Conservation (phyloP, 495 filamentous ascomycete genomes). For the Trypethelium eluteriae region DNA sequence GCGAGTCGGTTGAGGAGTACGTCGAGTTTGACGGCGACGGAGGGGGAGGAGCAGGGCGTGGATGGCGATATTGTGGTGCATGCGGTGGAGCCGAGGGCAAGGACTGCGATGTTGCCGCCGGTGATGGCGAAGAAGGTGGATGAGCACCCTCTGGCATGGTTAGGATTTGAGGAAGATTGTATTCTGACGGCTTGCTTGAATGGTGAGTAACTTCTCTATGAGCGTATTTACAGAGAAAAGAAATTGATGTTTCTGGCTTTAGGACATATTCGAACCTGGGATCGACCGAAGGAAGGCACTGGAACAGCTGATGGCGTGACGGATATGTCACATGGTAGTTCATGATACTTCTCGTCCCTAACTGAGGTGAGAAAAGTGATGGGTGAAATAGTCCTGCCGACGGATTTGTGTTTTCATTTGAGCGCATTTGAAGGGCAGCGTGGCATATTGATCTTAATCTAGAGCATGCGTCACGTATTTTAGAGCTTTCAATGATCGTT, state of each 20-base stretch:
- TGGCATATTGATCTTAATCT: conserved; percentile 6
- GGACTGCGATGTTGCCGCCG: conserved; percentile 82
- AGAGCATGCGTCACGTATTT: neutral
- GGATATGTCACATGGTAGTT: neutral
- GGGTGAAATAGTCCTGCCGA: neutral
- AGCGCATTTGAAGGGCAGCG: neutral
- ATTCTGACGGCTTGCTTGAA: conserved; percentile 86
- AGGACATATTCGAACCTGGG: conserved; percentile 88
- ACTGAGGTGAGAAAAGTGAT: neutral
- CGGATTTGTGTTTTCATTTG: neutral
- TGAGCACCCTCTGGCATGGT: conserved; percentile 76
- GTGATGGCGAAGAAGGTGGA: conserved; percentile 87
- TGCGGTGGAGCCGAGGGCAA: conserved; percentile 68
- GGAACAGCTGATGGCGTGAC: conserved; percentile 19
- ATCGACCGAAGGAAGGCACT: conserved; percentile 60
- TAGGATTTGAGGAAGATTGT: conserved; percentile 82
- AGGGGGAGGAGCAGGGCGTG: conserved; percentile 27
- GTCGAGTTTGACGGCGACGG: conserved; percentile 48
- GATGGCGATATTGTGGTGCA: conserved; percentile 54
- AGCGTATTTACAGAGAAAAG: neutral
- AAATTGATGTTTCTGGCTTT: conserved; percentile 10
- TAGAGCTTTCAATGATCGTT: neutral
- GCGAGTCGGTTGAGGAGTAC: conserved; percentile 57
- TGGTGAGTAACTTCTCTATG: conserved; percentile 48
- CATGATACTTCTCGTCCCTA: neutral